These are phyloP conservation scores for Wickerhamomyces xylosicus DNA, from an alignment of 805 yeast species.

Conservation along the genomic window DNA sequence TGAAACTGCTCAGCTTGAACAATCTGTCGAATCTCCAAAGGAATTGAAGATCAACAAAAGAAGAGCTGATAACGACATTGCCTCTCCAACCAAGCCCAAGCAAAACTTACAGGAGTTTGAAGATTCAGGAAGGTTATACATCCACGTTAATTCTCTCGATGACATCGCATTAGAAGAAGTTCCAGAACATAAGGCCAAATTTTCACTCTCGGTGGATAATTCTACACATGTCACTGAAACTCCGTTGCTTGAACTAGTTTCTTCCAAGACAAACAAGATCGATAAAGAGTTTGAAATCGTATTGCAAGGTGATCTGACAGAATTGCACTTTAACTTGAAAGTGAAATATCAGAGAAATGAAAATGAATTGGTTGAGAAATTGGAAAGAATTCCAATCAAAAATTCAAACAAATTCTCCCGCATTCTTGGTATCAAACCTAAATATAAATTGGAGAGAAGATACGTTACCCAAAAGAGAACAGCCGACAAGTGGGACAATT, in stretches of 20 bases:
- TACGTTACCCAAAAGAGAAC: constrained; percentile 39
- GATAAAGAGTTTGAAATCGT: constrained; percentile 74
- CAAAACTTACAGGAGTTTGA: constrained; percentile 10
- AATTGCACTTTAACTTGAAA: constrained; percentile 65
- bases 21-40: too few species aligned
- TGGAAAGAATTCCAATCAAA: constrained; percentile 42
- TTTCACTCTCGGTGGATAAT: constrained; percentile 49
- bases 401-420: constrained; percentile 32
- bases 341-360: constrained; percentile 39
- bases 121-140: constrained; percentile 32
- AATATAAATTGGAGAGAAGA: constrained; percentile 27
- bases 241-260: constrained; percentile 26
- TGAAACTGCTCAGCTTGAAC: too few species aligned
- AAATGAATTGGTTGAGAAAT: constrained; percentile 46
- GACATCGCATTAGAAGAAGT: constrained; percentile 36
- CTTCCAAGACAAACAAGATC: constrained; percentile 25
- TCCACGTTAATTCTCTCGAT: constrained; percentile 38
- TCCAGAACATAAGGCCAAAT: constrained; percentile 30
- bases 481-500: constrained; percentile 47
- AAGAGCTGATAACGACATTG: background rate
- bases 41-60: background rate
- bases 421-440: constrained; percentile 30
- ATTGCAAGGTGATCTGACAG: constrained; percentile 43
- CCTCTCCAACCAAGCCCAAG: background rate
- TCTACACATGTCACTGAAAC: constrained; percentile 75